Evolutionary conservation across 2,329 filamentous ascomycete genomes (phyloP).

Genomic region (Fusarium sp.): DNA sequence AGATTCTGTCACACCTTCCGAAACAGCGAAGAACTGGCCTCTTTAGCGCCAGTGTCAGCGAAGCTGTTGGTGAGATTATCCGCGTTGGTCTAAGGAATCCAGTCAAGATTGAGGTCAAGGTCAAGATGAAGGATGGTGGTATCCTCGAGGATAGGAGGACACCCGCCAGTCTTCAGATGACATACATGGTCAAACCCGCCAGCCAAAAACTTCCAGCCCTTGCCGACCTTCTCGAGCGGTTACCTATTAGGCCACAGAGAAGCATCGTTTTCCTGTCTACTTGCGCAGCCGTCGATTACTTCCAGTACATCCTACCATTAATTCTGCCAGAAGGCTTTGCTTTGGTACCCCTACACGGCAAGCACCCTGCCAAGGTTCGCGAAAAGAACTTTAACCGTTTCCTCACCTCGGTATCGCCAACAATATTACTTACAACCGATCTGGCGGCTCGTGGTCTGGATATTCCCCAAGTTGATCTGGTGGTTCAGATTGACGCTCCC

Average conservation of each 20-base stretch:
- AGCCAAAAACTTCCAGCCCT: slow-evolving; percentile 84
- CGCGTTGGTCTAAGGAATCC: slow-evolving; percentile 93
- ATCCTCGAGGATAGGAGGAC: slow-evolving; percentile 84
- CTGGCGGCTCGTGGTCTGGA: slow-evolving; percentile 91
- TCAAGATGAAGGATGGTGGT: slow-evolving; percentile 78
- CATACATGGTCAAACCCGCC: slow-evolving; percentile 80
- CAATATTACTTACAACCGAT: slow-evolving; percentile 91
- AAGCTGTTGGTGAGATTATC: slow-evolving; percentile 93
- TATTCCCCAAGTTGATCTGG: slow-evolving; percentile 90
- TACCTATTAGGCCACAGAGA: slow-evolving; percentile 82
- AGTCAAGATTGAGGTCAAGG: slow-evolving; percentile 93
- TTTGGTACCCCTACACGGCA: slow-evolving; percentile 88
- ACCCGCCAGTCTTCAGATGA: slow-evolving; percentile 92
- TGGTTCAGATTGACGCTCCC: slow-evolving; percentile 85
- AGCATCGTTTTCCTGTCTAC: slow-evolving; percentile 94
- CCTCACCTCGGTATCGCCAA: slow-evolving; percentile 77
- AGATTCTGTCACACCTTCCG: slow-evolving; percentile 84
- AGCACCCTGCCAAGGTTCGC: slow-evolving; percentile 88
- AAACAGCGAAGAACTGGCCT: slow-evolving; percentile 94
- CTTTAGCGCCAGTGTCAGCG: slow-evolving; percentile 95
- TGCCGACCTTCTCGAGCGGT: slow-evolving; percentile 73
- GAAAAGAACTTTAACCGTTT: slow-evolving; percentile 90
- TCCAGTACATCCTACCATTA: slow-evolving; percentile 80
- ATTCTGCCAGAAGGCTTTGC: slow-evolving; percentile 76
- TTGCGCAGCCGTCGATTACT: slow-evolving; percentile 95